Percentiles rank a stretch among this genome's conserved stretches.
phyloP scores from a whole-genome alignment of 2,329 filamentous ascomycete species.

The Bipolaris bicolor region DNA sequence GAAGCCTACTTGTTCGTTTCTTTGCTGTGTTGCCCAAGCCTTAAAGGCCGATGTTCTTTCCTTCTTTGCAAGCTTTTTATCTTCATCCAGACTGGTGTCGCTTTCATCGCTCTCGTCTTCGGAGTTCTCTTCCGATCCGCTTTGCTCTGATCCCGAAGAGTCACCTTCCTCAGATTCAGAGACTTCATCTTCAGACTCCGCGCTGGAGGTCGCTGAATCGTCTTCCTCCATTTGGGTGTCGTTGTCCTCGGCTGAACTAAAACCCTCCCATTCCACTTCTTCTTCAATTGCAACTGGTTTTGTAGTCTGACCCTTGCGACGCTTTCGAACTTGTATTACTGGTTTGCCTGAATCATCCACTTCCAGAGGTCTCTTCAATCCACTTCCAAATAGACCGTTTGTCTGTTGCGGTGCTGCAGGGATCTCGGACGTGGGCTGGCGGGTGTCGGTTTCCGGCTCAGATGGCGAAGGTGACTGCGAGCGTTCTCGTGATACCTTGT shows the following conservation, averaged over 20 bases:
- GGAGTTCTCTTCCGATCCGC: constrained; percentile 23
- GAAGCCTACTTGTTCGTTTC: constrained; percentile 82
- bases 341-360: constrained; percentile 79
- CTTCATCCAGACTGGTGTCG: constrained; percentile 42
- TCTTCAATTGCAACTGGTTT: constrained; percentile 46
- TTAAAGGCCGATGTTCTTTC: constrained; percentile 78
- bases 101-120: constrained; percentile 46
- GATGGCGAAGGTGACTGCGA: constrained; percentile 24
- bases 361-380: constrained; percentile 86
- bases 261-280: constrained; percentile 67
- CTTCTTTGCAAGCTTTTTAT: constrained; percentile 49
- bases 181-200: constrained; percentile 18
- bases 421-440: background rate
- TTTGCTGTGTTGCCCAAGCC: constrained; percentile 84
- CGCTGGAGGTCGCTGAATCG: constrained; percentile 9
- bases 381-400: constrained; percentile 65
- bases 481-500: constrained; percentile 18
- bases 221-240: constrained; percentile 36
- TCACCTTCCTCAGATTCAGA: constrained; percentile 11
- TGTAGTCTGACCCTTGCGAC: constrained; percentile 59
- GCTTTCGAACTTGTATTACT: constrained; percentile 81
- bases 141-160: constrained; percentile 28
- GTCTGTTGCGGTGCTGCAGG: constrained; percentile 9
- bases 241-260: constrained; percentile 58
- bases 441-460: constrained; percentile 23